Evolutionary conservation across 352 stramenopile genomes (phyloP), one percentile per base, ranked within the genome.

Genomic region (Globisporangium apiculatum): DNA sequence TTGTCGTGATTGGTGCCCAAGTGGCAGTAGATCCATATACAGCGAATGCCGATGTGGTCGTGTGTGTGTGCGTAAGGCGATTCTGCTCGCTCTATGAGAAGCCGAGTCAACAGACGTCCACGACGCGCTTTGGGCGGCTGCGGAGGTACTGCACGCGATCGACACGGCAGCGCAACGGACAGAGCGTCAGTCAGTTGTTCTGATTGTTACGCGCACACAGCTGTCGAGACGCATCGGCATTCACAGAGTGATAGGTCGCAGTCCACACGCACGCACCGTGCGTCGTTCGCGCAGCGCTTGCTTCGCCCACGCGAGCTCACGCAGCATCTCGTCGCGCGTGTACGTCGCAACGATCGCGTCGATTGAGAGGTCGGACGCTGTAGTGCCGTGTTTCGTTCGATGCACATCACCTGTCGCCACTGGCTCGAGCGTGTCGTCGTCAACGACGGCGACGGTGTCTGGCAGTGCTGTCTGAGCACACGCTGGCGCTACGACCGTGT

Each of bases 271-370:
- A 62, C 60, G 7, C 48, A 81, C 72, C 65, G 76, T 77, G 67
- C 74, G 59, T 15, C 76, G 67, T 17, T 86, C 68, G 24, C 65
- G 65, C 41, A 86, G 59, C 31, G 76, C 74, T 40, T 80, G 66
- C 15, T 61, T 61, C 38, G 71, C 62, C 76, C 75, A 88, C 57
- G 73, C 51, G n/a, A 88, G 65, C 65, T 88, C 78, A 17, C 73
- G 54, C 35, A 68, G 42, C n/a, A 86, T 76, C 51, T 85, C 78
- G 0, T 63, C 66, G 47, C 69, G 72, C 24, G 75, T 71, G 65
- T 84, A 64, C 12, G 72, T 80, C 42, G 63, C 60, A 1, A 88
- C 58, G 51, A 88, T 81, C 43, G 63, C 49, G 35, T 78, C 66
- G 17, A 80, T 66, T 3, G 58, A 48, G 48, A 58, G 59, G 24